These are phyloP conservation scores for Gymnopilus junonius DNA, from an alignment of 768 basidiomycete species.

Conservation along the genomic window DNA sequence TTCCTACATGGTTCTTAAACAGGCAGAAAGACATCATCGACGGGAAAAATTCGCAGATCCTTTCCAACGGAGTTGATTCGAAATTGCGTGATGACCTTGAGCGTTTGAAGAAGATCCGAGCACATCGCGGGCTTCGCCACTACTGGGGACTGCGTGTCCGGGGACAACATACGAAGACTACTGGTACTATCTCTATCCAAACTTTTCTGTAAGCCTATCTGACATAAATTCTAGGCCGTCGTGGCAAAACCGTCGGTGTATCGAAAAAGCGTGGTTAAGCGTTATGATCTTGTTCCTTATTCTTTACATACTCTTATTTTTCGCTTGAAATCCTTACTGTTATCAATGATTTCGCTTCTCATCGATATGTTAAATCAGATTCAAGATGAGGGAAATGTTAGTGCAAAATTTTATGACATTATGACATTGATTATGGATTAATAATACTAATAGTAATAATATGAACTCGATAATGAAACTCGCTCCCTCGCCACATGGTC, in stretches of 20 bases:
- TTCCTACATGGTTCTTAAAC: slow-evolving; percentile 99
- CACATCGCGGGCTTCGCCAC: slow-evolving; percentile 92
- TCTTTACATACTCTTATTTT: background rate
- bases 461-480: no score
- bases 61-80: slow-evolving; percentile 96
- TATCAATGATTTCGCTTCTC: background rate
- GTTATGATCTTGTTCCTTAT: background rate
- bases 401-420: no score
- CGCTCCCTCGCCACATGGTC: no score
- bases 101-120: slow-evolving; percentile 98
- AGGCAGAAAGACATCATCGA: slow-evolving; percentile 98
- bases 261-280: slow-evolving; percentile 82
- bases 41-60: slow-evolving; percentile 94
- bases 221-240: slow-evolving; percentile 63
- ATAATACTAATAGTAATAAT: no score
- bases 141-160: slow-evolving; percentile 95
- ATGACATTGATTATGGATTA: no score
- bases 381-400: no score
- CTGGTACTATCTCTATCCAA: slow-evolving; percentile 59
- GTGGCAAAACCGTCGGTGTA: slow-evolving; percentile 95
- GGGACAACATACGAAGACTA: slow-evolving; percentile 99
- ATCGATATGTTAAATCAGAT: no score
- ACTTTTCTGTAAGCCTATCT: background rate
- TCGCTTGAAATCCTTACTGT: background rate
- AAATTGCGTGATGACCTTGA: slow-evolving; percentile 98